Conservation (phyloP, 805 yeast genomes). For the Wickerhamiella vanderwaltii region DNA sequence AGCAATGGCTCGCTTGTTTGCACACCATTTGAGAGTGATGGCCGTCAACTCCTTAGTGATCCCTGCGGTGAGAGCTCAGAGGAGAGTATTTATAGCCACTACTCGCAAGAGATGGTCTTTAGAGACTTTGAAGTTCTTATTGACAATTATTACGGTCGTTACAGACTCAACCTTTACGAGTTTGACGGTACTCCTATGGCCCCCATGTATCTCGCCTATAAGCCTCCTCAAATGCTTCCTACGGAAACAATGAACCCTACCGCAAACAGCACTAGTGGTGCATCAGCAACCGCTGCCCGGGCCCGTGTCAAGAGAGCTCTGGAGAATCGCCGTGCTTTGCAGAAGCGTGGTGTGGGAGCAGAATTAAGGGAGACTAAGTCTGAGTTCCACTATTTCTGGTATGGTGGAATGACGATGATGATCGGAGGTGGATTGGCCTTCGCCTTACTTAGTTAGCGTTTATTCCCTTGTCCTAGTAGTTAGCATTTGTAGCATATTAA, state of each 20-base stretch:
- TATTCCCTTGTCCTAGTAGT: background rate
- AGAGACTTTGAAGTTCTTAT: constrained; percentile 45
- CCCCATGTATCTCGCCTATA: constrained; percentile 83
- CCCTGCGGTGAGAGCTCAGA: constrained; percentile 47
- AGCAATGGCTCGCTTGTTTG: constrained; percentile 49
- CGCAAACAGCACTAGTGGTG: constrained; percentile 10
- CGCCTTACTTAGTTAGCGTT: constrained; percentile 13
- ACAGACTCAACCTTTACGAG: constrained; percentile 58
- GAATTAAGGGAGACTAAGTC: constrained; percentile 14
- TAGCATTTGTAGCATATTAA: constrained; percentile 7
- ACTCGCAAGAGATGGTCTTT: constrained; percentile 53
- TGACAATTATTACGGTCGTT: constrained; percentile 76
- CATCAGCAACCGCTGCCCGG: constrained; percentile 14
- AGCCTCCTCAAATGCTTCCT: constrained; percentile 94
- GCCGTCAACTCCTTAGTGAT: constrained; percentile 77
- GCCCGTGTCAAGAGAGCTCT: constrained; percentile 53
- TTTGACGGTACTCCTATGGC: constrained; percentile 64
- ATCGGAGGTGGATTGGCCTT: constrained; percentile 30
- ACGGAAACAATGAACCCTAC: constrained; percentile 77
- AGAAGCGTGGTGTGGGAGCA: constrained; percentile 53
- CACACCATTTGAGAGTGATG: constrained; percentile 74
- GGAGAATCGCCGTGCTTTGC: constrained; percentile 46
- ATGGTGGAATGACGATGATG: constrained; percentile 30
- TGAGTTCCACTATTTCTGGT: constrained; percentile 28
- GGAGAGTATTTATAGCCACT: constrained; percentile 51